These are phyloP conservation scores for Cordyceps militaris DNA, from an alignment of 2,329 filamentous ascomycete species.

Conservation along the genomic window DNA sequence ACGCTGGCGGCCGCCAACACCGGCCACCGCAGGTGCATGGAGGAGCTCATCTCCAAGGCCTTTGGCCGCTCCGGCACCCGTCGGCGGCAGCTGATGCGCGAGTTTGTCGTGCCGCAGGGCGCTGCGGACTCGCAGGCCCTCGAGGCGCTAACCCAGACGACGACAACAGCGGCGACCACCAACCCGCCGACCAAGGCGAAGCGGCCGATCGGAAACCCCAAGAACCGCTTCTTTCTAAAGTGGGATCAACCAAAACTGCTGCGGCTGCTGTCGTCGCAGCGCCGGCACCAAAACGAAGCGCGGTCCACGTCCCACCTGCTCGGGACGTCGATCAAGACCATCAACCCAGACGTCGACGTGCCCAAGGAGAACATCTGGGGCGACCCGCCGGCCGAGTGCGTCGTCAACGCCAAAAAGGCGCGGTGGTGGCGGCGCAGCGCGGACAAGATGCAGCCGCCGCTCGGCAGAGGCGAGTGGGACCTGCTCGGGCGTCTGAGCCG, in stretches of 20 bases:
- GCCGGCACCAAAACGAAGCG: conserved; percentile 22
- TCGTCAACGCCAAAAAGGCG: conserved; percentile 36
- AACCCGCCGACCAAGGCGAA: conserved; percentile 5
- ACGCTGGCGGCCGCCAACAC: conserved; percentile 46
- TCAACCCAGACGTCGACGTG: conserved; percentile 30
- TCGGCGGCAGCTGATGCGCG: conserved; percentile 39
- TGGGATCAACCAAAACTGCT: conserved; percentile 43
- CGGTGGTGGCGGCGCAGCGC: conserved; percentile 41
- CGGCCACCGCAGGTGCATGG: conserved; percentile 42
- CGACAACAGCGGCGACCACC: neutral
- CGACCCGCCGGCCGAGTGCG: conserved; percentile 31
- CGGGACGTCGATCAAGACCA: conserved; percentile 18
- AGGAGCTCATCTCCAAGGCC: conserved; percentile 38
- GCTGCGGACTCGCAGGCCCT: conserved; percentile 36
- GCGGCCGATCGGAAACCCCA: conserved; percentile 3
- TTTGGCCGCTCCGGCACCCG: conserved; percentile 49
- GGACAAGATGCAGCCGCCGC: conserved; percentile 45
- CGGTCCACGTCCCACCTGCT: conserved; percentile 22
- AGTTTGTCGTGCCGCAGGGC: conserved; percentile 30
- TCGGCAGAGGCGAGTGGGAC: conserved; percentile 49
- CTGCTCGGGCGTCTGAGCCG: conserved; percentile 39
- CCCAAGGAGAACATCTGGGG: conserved; percentile 45
- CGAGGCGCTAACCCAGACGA: conserved; percentile 23
- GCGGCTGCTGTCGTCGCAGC: conserved; percentile 36
- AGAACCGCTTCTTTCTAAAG: conserved; percentile 34